A percentile compares a stretch with the other conserved stretches of the same genome.
These are phyloP conservation scores for Globisporangium viniferum DNA, from an alignment of 352 stramenopile genomes.

Conservation along the genomic window DNA sequence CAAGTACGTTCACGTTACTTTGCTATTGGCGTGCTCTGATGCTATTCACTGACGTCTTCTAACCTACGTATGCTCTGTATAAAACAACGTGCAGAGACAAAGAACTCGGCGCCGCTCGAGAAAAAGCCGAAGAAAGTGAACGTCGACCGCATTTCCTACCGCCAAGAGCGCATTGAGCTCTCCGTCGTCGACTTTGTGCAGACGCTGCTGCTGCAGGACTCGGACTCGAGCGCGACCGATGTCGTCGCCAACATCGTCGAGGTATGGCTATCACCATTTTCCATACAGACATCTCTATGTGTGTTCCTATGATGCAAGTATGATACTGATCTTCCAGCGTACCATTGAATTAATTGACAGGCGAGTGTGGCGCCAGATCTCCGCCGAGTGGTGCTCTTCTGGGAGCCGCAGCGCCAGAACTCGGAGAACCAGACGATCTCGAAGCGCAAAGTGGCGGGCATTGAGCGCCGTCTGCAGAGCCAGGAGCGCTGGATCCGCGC, in stretches of 20 bases:
- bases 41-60: background rate
- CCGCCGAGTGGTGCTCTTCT: conserved; percentile 62
- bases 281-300: background rate
- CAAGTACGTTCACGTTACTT: conserved; percentile 3
- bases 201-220: conserved; percentile 62
- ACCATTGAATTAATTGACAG: conserved; percentile 16
- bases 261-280: conserved; percentile 20
- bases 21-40: background rate
- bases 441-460: conserved; percentile 68
- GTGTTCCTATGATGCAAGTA: background rate
- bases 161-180: conserved; percentile 68
- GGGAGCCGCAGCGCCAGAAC: conserved; percentile 65
- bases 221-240: conserved; percentile 50
- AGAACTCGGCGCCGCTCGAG: conserved; percentile 61
- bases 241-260: conserved; percentile 72
- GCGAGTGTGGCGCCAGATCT: conserved; percentile 69
- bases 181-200: conserved; percentile 69
- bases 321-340: background rate
- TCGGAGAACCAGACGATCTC: conserved; percentile 69
- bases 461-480: conserved; percentile 58
- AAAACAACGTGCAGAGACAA: conserved; percentile 45
- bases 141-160: conserved; percentile 62
- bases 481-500: conserved; percentile 68
- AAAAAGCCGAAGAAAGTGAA: conserved; percentile 68
- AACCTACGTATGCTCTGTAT: background rate